A percentile compares a stretch with the other conserved stretches of the same genome.
phyloP scores from a whole-genome alignment of 176 grass and related monocot species.

The Lolium rigidum region DNA sequence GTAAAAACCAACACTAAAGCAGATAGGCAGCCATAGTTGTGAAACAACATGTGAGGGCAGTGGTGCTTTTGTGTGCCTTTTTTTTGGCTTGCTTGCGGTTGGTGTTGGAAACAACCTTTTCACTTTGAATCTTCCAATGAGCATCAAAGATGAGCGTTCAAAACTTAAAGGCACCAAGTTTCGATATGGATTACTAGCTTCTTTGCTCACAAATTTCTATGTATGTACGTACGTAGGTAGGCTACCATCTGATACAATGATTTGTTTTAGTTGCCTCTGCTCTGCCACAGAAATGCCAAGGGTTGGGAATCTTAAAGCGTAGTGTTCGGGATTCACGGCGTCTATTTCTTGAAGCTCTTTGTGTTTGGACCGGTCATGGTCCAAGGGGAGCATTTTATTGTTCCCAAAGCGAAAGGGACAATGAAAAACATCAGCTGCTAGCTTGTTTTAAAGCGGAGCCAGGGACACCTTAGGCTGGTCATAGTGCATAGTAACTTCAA shows the following conservation, averaged over 20 bases:
- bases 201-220: slow-evolving; percentile 56
- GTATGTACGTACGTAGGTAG: background rate
- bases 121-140: slow-evolving; percentile 69
- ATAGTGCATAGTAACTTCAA: too few species aligned
- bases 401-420: slow-evolving; percentile 47
- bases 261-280: slow-evolving; percentile 41
- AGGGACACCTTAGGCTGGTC: slow-evolving; percentile 36
- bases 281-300: slow-evolving; percentile 33
- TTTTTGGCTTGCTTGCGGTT: slow-evolving; percentile 49
- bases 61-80: slow-evolving; percentile 1
- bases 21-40: background rate
- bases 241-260: slow-evolving; percentile 42
- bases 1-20: slow-evolving; percentile 46
- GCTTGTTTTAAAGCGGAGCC: slow-evolving; percentile 46
- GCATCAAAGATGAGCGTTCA: slow-evolving; percentile 56
- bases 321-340: slow-evolving; percentile 31
- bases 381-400: slow-evolving; percentile 50
- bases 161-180: slow-evolving; percentile 54
- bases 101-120: slow-evolving; percentile 49
- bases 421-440: slow-evolving; percentile 21
- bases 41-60: slow-evolving; percentile 24
- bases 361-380: slow-evolving; percentile 57
- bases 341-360: slow-evolving; percentile 31
- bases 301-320: slow-evolving; percentile 56
- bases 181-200: slow-evolving; percentile 36